Percentiles rank a stretch among this genome's conserved stretches.
phyloP scores from a whole-genome alignment of 192 early-diverging fungal genomes.

The Umbelopsis ramanniana region DNA sequence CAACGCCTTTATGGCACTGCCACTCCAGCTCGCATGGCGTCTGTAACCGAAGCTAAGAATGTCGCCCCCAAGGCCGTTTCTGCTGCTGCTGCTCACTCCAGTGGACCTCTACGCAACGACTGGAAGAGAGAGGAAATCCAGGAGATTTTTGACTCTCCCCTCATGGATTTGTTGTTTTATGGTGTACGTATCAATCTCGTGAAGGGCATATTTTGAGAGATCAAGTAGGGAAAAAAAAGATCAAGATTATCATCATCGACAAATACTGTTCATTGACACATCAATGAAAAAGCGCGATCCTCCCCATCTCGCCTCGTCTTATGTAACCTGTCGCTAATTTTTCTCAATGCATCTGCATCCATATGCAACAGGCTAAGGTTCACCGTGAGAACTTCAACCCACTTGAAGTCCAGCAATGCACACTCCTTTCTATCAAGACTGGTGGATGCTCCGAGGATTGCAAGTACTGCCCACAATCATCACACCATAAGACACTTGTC shows the following conservation, averaged over 20 bases:
- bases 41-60: slow-evolving; percentile 43
- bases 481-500: slow-evolving; percentile 69
- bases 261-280: background rate
- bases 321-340: background rate
- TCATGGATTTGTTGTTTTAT: slow-evolving; percentile 78
- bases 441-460: slow-evolving; percentile 87
- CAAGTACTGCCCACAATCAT: slow-evolving; percentile 83
- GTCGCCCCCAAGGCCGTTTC: slow-evolving; percentile 43
- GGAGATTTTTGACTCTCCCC: slow-evolving; percentile 74
- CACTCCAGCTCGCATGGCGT: slow-evolving; percentile 49
- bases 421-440: slow-evolving; percentile 81
- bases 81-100: slow-evolving; percentile 53
- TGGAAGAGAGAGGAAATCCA: slow-evolving; percentile 78
- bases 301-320: no score
- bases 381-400: slow-evolving; percentile 74
- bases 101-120: slow-evolving; percentile 60
- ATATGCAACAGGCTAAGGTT: slow-evolving; percentile 62
- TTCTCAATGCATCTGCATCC: slow-evolving; percentile 7
- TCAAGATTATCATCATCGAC: background rate
- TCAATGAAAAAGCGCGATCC: no score
- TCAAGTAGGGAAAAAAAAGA: background rate
- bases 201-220: background rate
- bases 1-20: slow-evolving; percentile 47
- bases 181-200: slow-evolving; percentile 53
- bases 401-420: slow-evolving; percentile 79